Evolutionary conservation across 345 rosid genomes (phyloP).

Genomic region (Zanthoxylum bungeanum): DNA sequence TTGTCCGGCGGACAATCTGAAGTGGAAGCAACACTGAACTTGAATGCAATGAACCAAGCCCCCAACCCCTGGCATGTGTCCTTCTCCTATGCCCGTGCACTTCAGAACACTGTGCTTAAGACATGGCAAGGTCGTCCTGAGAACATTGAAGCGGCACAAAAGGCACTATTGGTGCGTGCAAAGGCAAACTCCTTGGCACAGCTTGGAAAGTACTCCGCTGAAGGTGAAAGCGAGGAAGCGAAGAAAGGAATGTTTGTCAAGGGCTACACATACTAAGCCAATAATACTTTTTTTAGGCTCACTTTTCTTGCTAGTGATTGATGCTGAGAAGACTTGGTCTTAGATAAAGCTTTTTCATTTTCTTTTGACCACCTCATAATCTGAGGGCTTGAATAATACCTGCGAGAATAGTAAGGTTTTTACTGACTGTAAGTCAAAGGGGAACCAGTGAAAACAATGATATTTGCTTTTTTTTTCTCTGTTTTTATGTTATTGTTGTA

Average conservation of each 20-base stretch:
- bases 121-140: slow-evolving; percentile 94
- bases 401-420: background rate
- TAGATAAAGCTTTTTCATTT: background rate
- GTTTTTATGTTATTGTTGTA: background rate
- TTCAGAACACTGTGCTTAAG: slow-evolving; percentile 90
- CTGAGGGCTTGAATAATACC: slow-evolving; percentile 19
- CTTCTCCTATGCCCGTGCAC: slow-evolving; percentile 95
- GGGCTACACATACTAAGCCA: slow-evolving; percentile 83
- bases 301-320: background rate
- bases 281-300: background rate
- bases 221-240: slow-evolving; percentile 86
- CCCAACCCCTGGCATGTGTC: slow-evolving; percentile 99
- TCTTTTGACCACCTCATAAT: background rate
- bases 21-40: slow-evolving; percentile 88
- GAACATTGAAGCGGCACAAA: slow-evolving; percentile 76
- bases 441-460: background rate
- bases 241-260: slow-evolving; percentile 97
- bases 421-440: background rate
- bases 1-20: slow-evolving; percentile 98
- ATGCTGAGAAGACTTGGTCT: background rate
- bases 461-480: slow-evolving; percentile 2
- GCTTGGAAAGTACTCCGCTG: slow-evolving; percentile 83
- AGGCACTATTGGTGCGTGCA: slow-evolving; percentile 85
- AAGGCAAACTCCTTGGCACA: slow-evolving; percentile 96
- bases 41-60: slow-evolving; percentile 93